Evolutionary conservation across 805 yeast genomes (phyloP).

Genomic region (Yarrowia sp.): DNA sequence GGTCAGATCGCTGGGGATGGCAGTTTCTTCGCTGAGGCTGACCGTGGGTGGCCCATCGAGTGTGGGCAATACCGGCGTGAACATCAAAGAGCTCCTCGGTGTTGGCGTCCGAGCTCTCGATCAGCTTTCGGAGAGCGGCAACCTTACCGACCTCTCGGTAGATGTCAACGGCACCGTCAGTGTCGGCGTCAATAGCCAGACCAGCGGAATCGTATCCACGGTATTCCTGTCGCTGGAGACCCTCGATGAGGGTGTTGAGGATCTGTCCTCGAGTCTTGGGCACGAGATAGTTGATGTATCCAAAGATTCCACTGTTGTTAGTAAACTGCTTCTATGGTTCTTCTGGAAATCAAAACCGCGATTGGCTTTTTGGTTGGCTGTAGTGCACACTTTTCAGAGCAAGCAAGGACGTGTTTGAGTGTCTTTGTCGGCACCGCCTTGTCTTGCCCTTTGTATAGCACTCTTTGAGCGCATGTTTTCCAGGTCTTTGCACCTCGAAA

Average conservation of each 20-base stretch:
- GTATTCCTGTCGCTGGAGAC: conserved; percentile 76
- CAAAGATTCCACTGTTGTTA: conserved; percentile 82
- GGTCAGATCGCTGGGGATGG: conserved; percentile 94
- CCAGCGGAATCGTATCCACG: conserved; percentile 99
- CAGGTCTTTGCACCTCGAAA: not conserved
- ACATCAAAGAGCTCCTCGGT: conserved; percentile 59
- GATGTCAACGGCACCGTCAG: conserved; percentile 62
- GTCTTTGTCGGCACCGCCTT: not conserved
- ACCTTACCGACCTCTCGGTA: conserved; percentile 92
- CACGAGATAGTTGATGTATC: conserved; percentile 92
- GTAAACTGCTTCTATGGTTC: not conserved
- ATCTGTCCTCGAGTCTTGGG: conserved; percentile 91
- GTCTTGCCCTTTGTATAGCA: not conserved
- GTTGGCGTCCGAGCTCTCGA: conserved; percentile 46
- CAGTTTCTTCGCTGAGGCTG: conserved; percentile 81
- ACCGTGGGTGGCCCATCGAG: conserved; percentile 99
- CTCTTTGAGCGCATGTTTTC: not conserved
- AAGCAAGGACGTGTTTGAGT: not conserved
- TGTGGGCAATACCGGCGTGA: conserved; percentile 97
- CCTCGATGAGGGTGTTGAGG: conserved; percentile 78
- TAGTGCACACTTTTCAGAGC: not conserved
- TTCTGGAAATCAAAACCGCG: not conserved
- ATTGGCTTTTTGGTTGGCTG: not conserved
- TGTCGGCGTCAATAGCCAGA: conserved; percentile 89
- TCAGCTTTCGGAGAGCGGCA: conserved; percentile 66